Conservation (phyloP, 2,329 filamentous ascomycete species). For the Oidium heveae region DNA sequence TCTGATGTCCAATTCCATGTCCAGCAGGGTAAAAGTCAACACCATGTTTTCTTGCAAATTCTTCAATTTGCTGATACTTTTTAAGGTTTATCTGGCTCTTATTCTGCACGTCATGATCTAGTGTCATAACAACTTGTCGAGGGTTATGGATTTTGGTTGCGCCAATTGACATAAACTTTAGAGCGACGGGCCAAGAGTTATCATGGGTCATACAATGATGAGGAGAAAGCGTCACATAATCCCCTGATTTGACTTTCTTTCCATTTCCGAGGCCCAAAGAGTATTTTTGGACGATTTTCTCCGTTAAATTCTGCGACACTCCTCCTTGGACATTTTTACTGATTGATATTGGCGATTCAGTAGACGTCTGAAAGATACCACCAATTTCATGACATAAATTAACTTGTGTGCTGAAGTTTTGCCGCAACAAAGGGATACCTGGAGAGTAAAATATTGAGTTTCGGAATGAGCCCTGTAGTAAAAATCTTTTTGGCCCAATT, state of each 20-base stretch:
- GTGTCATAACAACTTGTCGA: conserved; percentile 53
- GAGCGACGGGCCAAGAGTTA: conserved; percentile 50
- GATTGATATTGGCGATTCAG: neutral
- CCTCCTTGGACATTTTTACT: conserved; percentile 13
- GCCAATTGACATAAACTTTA: conserved; percentile 63
- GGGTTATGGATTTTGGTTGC: conserved; percentile 47
- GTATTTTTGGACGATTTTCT: conserved; percentile 77
- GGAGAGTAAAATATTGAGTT: too few relatives aligned
- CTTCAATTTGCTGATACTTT: conserved; percentile 62
- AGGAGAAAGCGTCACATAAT: conserved; percentile 58
- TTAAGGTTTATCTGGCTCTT: conserved; percentile 51
- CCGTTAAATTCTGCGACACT: conserved; percentile 52
- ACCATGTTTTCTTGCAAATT: conserved; percentile 56
- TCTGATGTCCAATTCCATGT: conserved; percentile 69
- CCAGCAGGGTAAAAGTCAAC: conserved; percentile 57
- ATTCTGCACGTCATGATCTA: conserved; percentile 82
- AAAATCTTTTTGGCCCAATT: too few relatives aligned
- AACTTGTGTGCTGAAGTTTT: too few relatives aligned
- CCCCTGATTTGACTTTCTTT: conserved; percentile 53
- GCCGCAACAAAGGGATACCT: too few relatives aligned
- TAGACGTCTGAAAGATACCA: too few relatives aligned
- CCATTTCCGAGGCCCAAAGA: conserved; percentile 48
- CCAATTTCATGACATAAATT: too few relatives aligned
- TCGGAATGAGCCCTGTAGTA: too few relatives aligned
- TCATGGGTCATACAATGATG: conserved; percentile 68